A percentile compares a stretch with the other conserved stretches of the same genome.
These are phyloP conservation scores for Lyophyllum decastes DNA, from an alignment of 768 basidiomycete species.

Conservation along the genomic window DNA sequence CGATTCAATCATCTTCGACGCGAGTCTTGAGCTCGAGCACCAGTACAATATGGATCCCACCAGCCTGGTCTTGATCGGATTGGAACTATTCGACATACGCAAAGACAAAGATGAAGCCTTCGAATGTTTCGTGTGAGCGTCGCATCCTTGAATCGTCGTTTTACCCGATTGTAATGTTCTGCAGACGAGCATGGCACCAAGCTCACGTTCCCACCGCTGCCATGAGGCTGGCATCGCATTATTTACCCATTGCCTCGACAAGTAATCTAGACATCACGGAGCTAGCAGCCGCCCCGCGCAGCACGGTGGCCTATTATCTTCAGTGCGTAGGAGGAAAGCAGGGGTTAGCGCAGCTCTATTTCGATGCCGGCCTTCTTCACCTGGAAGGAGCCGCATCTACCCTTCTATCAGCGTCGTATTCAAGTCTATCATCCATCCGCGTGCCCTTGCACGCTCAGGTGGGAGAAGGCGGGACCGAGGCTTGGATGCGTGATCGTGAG, in stretches of 20 bases:
- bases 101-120: slow-evolving; percentile 78
- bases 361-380: slow-evolving; percentile 78
- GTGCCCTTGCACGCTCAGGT: slow-evolving; percentile 54
- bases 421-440: slow-evolving; percentile 77
- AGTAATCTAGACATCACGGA: slow-evolving; percentile 33
- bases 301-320: slow-evolving; percentile 61
- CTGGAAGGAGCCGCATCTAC: slow-evolving; percentile 77
- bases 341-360: slow-evolving; percentile 73
- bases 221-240: slow-evolving; percentile 75
- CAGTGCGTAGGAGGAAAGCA: slow-evolving; percentile 65
- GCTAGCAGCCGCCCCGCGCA: slow-evolving; percentile 38
- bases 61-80: slow-evolving; percentile 68
- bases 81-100: slow-evolving; percentile 75
- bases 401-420: slow-evolving; percentile 73
- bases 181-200: slow-evolving; percentile 82
- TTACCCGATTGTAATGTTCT: slow-evolving; percentile 4
- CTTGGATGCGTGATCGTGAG: slow-evolving; percentile 76
- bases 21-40: slow-evolving; percentile 53
- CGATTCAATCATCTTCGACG: slow-evolving; percentile 54
- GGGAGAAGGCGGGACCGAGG: slow-evolving; percentile 62
- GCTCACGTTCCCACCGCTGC: slow-evolving; percentile 74
- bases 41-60: slow-evolving; percentile 88
- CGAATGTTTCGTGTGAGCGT: slow-evolving; percentile 74
- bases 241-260: slow-evolving; percentile 59
- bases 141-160: neutral